Percentiles rank a stretch among this genome's conserved stretches.
These are phyloP conservation scores for Spatholobus suberectus DNA, from an alignment of 306 rosid genomes.

Conservation along the genomic window DNA sequence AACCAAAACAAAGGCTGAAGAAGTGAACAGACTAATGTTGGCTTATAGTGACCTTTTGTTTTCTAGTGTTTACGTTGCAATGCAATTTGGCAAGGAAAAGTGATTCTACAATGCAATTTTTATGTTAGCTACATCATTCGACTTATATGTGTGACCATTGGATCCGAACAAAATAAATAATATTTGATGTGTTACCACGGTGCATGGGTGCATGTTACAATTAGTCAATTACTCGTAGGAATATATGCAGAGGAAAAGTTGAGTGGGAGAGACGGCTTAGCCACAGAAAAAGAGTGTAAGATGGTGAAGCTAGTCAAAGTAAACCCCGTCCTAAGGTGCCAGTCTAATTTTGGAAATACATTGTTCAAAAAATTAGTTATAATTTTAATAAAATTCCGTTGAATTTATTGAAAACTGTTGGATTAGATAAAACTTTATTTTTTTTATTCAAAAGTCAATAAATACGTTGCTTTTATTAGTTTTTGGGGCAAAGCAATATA, in stretches of 20 bases:
- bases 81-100: not conserved
- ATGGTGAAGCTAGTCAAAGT: conserved; percentile 19
- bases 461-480: no score
- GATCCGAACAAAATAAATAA: not conserved
- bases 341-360: not conserved
- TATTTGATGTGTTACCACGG: no score
- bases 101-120: not conserved
- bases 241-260: not conserved
- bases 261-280: not conserved
- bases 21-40: conserved; percentile 1
- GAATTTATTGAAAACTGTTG: no score
- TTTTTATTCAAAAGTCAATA: no score
- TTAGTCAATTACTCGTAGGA: not conserved
- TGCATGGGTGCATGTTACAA: no score
- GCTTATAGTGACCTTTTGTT: not conserved
- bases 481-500: no score
- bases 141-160: not conserved
- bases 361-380: not conserved
- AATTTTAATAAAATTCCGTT: no score
- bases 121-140: not conserved
- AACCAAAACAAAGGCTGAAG: not conserved
- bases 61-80: not conserved
- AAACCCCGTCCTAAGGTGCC: not conserved
- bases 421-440: no score
- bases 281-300: not conserved